Percentiles rank a stretch among this genome's conserved stretches.
phyloP scores from a whole-genome alignment of 768 basidiomycete species.

The Podaxis rugospora region DNA sequence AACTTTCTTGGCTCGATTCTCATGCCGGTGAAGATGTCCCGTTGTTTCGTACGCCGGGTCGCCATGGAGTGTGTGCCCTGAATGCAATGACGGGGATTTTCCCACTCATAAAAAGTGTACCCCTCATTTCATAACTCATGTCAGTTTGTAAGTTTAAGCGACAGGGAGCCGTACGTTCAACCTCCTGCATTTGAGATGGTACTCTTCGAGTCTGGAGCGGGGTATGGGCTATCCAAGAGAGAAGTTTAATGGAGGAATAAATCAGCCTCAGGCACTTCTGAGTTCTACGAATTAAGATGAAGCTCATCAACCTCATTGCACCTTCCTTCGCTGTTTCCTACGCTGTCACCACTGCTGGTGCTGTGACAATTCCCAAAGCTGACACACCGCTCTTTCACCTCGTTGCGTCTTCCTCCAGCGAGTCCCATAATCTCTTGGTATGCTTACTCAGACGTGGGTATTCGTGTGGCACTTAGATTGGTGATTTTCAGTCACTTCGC shows the following conservation, averaged over 20 bases:
- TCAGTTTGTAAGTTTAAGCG: not conserved
- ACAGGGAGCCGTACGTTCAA: not conserved
- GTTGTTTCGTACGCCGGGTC: not conserved
- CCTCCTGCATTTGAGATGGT: not conserved
- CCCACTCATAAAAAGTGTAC: not conserved
- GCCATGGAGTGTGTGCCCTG: not conserved
- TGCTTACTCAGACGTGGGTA: not conserved
- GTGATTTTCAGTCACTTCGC: conserved; percentile 11
- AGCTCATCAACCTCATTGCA: not conserved
- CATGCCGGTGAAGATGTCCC: not conserved
- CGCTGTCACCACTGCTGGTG: not conserved
- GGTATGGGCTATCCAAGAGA: not conserved
- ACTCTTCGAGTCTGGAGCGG: not conserved
- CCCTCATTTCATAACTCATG: not conserved
- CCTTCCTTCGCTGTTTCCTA: not conserved
- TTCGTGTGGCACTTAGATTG: conserved; percentile 6
- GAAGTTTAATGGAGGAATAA: not conserved
- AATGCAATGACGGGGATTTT: not conserved
- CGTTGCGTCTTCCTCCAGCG: conserved; percentile 16
- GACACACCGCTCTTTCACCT: conserved; percentile 25
- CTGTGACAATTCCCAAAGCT: conserved; percentile 18
- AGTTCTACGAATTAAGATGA: not conserved
- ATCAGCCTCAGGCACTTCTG: not conserved
- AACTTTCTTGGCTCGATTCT: not conserved
- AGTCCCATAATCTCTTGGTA: conserved; percentile 22